phyloP scores from a whole-genome alignment of 129 eudicot species.

The Flaveria linearis region DNA sequence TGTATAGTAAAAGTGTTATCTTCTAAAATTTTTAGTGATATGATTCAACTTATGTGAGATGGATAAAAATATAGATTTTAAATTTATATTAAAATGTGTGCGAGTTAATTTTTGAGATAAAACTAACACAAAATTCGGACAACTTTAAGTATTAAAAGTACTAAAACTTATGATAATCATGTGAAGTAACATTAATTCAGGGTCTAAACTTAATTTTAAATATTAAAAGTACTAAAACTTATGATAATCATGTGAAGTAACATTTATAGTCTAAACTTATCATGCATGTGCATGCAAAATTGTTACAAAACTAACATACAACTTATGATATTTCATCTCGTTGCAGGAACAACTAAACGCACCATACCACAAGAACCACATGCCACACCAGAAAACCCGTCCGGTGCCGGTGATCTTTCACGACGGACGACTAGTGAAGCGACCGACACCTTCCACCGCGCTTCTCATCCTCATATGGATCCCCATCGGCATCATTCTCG shows the following conservation, averaged over 20 bases:
- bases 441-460: slow-evolving; percentile 78
- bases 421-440: slow-evolving; percentile 86
- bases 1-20: too few species aligned
- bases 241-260: neutral
- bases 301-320: neutral
- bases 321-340: slow-evolving; percentile 9
- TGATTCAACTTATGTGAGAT: too few species aligned
- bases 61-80: too few species aligned
- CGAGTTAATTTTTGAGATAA: too few species aligned
- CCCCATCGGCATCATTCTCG: slow-evolving; percentile 72
- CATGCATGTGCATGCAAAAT: neutral
- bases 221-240: neutral
- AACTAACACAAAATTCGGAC: too few species aligned
- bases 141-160: too few species aligned
- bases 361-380: slow-evolving; percentile 48
- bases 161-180: neutral
- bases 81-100: too few species aligned
- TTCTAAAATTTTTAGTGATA: too few species aligned
- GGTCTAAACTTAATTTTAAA: neutral
- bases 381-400: slow-evolving; percentile 40
- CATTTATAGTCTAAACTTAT: neutral
- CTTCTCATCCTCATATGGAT: slow-evolving; percentile 79
- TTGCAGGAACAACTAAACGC: slow-evolving; percentile 61
- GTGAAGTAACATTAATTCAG: neutral
- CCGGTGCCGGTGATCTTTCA: slow-evolving; percentile 94